Evolutionary conservation across 108 stramenopile genomes (phyloP).

Genomic region (Cyclotella cryptica): DNA sequence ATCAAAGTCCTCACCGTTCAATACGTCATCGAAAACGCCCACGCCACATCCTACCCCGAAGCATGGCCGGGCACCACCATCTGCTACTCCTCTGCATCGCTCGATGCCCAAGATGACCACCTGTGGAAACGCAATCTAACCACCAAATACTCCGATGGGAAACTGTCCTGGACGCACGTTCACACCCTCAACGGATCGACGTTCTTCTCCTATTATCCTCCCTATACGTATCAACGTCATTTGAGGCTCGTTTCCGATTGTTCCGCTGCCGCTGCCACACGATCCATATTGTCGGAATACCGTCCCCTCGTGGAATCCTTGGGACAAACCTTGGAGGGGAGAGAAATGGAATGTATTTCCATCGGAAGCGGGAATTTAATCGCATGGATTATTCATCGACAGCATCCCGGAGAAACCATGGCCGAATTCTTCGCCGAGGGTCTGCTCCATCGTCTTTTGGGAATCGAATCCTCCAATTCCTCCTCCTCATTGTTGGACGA

Average conservation of each 20-base stretch:
- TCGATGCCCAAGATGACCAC: conserved; percentile 57
- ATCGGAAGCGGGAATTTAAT: conserved; percentile 64
- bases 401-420: conserved; percentile 91
- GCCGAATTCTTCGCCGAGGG: conserved; percentile 83
- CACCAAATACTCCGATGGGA: conserved; percentile 68
- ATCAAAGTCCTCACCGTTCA: conserved; percentile 51
- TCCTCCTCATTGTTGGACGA: conserved; percentile 51
- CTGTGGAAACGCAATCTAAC: conserved; percentile 64
- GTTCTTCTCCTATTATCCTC: conserved; percentile 83
- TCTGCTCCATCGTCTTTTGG: conserved; percentile 72
- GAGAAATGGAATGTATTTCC: conserved; percentile 81
- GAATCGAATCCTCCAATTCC: conserved; percentile 41
- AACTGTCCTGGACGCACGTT: conserved; percentile 67
- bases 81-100: conserved; percentile 54
- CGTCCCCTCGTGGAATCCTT: conserved; percentile 59
- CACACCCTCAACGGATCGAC: conserved; percentile 59
- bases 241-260: conserved; percentile 69
- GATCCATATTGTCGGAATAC: background rate
- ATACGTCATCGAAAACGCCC: conserved; percentile 78
- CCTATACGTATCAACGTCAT: conserved; percentile 78
- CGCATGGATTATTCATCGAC: conserved; percentile 88
- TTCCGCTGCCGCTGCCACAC: conserved; percentile 1
- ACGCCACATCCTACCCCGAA: conserved; percentile 62
- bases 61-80: conserved; percentile 80
- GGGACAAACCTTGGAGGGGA: conserved; percentile 75